phyloP scores from a whole-genome alignment of 768 basidiomycete genomes.

The Amanita fuliginea region DNA sequence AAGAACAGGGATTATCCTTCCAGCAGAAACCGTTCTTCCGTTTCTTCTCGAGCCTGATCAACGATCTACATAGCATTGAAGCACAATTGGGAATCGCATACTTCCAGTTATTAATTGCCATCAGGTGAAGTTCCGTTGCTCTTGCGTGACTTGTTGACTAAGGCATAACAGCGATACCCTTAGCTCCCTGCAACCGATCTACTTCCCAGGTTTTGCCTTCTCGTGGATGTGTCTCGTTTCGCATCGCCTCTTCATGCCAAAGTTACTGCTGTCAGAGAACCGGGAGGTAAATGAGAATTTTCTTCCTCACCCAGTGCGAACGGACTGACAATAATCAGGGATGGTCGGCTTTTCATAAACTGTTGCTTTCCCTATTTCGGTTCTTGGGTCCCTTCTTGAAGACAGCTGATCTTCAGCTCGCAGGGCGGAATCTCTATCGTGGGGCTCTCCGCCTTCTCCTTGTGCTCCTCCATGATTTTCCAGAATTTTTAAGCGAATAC shows the following conservation, averaged over 20 bases:
- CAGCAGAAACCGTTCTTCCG: constrained; percentile 98
- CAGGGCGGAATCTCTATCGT: constrained; percentile 81
- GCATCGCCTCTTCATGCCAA: constrained; percentile 96
- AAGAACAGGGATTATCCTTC: constrained; percentile 85
- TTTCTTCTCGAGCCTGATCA: constrained; percentile 94
- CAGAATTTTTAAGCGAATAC: constrained; percentile 94
- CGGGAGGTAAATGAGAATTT: constrained; percentile 53
- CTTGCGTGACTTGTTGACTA: constrained; percentile 6
- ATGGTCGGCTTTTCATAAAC: constrained; percentile 94
- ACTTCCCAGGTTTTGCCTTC: constrained; percentile 97
- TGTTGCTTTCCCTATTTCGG: constrained; percentile 87
- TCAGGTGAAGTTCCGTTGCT: constrained; percentile 46
- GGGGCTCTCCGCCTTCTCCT: constrained; percentile 85
- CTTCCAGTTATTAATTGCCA: constrained; percentile 76
- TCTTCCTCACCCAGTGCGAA: not conserved
- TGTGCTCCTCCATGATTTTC: constrained; percentile 96
- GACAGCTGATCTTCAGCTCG: constrained; percentile 65
- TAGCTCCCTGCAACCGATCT: constrained; percentile 90
- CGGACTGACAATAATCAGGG: constrained; percentile 35
- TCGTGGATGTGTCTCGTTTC: constrained; percentile 97
- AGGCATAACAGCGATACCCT: constrained; percentile 65
- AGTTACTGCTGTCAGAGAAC: constrained; percentile 77
- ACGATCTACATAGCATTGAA: constrained; percentile 84
- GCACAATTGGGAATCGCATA: constrained; percentile 79
- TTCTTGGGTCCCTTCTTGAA: constrained; percentile 90